Conservation (phyloP, 805 yeast genomes). For the Wickerhamomyces xylosicus region DNA sequence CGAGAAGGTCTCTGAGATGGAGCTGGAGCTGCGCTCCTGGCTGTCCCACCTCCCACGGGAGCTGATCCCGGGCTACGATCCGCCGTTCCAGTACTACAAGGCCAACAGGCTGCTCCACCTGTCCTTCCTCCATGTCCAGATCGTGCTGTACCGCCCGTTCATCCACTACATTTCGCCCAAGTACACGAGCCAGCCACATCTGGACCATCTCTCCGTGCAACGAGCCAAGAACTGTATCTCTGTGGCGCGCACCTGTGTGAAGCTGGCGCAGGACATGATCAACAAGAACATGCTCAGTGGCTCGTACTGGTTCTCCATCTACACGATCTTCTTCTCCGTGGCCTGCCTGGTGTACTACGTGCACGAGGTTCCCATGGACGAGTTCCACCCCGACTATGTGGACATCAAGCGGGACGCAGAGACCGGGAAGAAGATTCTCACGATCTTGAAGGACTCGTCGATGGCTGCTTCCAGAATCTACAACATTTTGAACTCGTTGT, state of each 20-base stretch:
- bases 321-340: conserved; percentile 80
- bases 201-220: conserved; percentile 53
- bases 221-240: conserved; percentile 78
- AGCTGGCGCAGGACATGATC: conserved; percentile 72
- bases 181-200: conserved; percentile 19
- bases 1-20: conserved; percentile 47
- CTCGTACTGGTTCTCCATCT: conserved; percentile 86
- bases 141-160: conserved; percentile 79
- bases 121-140: conserved; percentile 66
- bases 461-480: conserved; percentile 76
- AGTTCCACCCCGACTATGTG: conserved; percentile 40
- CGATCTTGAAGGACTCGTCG: conserved; percentile 60
- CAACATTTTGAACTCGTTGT: conserved; percentile 66
- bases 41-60: conserved; percentile 57
- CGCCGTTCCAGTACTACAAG: conserved; percentile 50
- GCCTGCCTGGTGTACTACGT: conserved; percentile 78
- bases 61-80: conserved; percentile 61
- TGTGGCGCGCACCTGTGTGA: conserved; percentile 75
- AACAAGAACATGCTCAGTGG: conserved; percentile 63
- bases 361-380: conserved; percentile 41
- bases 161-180: conserved; percentile 71
- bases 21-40: conserved; percentile 65
- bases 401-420: conserved; percentile 70
- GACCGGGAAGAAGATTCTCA: conserved; percentile 65
- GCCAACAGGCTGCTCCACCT: conserved; percentile 69